phyloP scores from a whole-genome alignment of 306 rosid species.

The Lathyrus tuberosus region DNA sequence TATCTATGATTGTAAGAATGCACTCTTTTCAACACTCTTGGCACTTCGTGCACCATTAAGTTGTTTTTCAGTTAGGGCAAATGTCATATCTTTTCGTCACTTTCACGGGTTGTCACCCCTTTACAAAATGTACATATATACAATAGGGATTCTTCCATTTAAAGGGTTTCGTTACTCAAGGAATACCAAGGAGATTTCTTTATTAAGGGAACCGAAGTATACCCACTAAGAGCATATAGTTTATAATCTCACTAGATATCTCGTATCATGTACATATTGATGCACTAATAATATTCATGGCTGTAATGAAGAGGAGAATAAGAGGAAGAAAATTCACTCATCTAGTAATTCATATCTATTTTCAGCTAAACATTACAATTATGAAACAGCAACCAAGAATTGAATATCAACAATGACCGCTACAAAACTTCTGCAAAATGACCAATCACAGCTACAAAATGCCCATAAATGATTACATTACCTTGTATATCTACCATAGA shows the following conservation, averaged over 20 bases:
- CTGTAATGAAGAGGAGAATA: not conserved
- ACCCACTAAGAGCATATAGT: slow-evolving; percentile 32
- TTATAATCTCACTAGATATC: slow-evolving; percentile 40
- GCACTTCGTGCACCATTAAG: not conserved
- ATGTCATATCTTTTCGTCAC: not conserved
- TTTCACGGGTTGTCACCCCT: slow-evolving; percentile 8
- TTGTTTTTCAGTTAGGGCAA: not conserved
- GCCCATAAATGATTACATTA: slow-evolving; percentile 51
- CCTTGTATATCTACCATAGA: slow-evolving; percentile 48
- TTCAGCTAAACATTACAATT: slow-evolving; percentile 49
- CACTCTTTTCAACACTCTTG: not conserved
- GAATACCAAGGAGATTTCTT: not conserved
- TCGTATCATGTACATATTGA: slow-evolving; percentile 43
- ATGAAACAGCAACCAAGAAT: slow-evolving; percentile 44
- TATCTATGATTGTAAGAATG: not conserved
- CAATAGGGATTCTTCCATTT: not conserved
- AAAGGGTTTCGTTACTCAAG: not conserved
- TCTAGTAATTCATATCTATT: slow-evolving; percentile 45
- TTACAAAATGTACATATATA: not conserved
- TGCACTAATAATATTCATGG: slow-evolving; percentile 34
- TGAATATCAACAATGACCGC: slow-evolving; percentile 53
- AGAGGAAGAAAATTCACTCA: slow-evolving; percentile 30
- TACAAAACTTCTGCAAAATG: slow-evolving; percentile 51
- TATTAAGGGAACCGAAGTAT: slow-evolving; percentile 21
- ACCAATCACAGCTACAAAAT: slow-evolving; percentile 52